Percentiles rank a stretch among this genome's conserved stretches.
Conservation (phyloP, 169 alveolate genomes). For the Plasmodium knowlesi region DNA sequence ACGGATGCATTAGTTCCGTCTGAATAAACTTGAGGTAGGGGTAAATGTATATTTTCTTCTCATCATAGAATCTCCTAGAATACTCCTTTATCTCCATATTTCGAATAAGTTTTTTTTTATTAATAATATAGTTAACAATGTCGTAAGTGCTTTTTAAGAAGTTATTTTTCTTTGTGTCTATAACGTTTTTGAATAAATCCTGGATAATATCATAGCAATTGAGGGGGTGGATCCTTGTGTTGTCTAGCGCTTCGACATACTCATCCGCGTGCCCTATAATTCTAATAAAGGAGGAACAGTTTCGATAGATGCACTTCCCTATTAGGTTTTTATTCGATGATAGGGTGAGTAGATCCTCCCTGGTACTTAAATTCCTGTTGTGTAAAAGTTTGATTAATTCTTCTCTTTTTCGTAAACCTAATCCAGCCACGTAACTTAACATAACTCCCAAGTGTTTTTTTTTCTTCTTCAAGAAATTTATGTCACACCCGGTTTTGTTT, state of each 20-base stretch:
- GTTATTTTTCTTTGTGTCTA: conserved; percentile 76
- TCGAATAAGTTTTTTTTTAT: conserved; percentile 29
- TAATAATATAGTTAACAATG: conserved; percentile 37
- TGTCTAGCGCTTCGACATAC: conserved; percentile 77
- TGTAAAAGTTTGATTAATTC: conserved; percentile 56
- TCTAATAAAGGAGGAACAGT: conserved; percentile 83
- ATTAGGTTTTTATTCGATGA: conserved; percentile 46
- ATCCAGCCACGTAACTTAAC: conserved; percentile 47
- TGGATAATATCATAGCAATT: conserved; percentile 80
- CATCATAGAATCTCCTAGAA: conserved; percentile 59
- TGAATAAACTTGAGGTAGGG: conserved; percentile 82
- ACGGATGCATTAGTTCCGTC: conserved; percentile 81
- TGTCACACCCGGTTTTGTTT: conserved; percentile 67
- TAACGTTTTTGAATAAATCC: conserved; percentile 80
- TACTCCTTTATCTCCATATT: conserved; percentile 45
- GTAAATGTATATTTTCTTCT: conserved; percentile 78
- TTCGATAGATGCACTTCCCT: conserved; percentile 79
- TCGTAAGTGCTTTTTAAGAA: conserved; percentile 51
- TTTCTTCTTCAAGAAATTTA: conserved; percentile 54
- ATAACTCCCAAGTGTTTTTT: conserved; percentile 46
- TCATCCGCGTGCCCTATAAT: conserved; percentile 45
- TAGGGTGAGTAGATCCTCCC: conserved; percentile 47
- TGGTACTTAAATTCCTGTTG: conserved; percentile 33
- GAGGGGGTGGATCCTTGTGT: conserved; percentile 85
- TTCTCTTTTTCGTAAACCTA: conserved; percentile 61